Evolutionary conservation across 2,329 filamentous ascomycete species (phyloP).

Genomic region (Pseudogymnoascus sp.): DNA sequence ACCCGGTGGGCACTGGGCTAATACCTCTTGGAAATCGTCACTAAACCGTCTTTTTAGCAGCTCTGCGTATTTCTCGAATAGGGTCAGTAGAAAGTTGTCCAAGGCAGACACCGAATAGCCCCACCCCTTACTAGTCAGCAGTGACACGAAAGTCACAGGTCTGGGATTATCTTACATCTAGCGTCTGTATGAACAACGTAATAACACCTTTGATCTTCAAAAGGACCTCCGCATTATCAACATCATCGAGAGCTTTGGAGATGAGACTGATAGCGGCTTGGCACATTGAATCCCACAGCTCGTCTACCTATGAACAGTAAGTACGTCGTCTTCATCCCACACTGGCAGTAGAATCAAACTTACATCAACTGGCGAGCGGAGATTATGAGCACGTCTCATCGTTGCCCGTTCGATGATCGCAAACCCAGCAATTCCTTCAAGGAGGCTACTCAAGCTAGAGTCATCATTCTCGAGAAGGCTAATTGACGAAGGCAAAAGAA

Average conservation of each 20-base stretch:
- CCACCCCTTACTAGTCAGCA: conserved; percentile 58
- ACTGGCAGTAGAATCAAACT: conserved; percentile 23
- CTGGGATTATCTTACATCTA: conserved; percentile 62
- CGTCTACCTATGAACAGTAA: conserved; percentile 61
- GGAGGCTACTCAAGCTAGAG: conserved; percentile 73
- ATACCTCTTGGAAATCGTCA: conserved; percentile 86
- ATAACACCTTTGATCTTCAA: conserved; percentile 93
- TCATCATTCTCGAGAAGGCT: conserved; percentile 76
- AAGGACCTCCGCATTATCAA: conserved; percentile 82
- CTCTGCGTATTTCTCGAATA: conserved; percentile 92
- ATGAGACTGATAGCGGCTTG: conserved; percentile 77
- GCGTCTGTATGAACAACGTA: conserved; percentile 92
- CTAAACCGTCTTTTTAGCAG: conserved; percentile 86
- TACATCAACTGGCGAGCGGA: conserved; percentile 77
- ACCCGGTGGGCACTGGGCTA: background rate
- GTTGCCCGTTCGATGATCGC: conserved; percentile 94
- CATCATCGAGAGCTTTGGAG: conserved; percentile 64
- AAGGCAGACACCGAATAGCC: conserved; percentile 75
- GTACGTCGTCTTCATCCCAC: background rate
- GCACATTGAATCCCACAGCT: conserved; percentile 98
- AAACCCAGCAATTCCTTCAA: conserved; percentile 93
- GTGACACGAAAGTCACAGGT: background rate
- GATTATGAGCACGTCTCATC: conserved; percentile 74
- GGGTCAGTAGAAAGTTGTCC: conserved; percentile 73
- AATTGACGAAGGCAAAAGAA: conserved; percentile 70